phyloP scores from a whole-genome alignment of 1,284 basidiomycete species.

The Ustilago shanxiensis region DNA sequence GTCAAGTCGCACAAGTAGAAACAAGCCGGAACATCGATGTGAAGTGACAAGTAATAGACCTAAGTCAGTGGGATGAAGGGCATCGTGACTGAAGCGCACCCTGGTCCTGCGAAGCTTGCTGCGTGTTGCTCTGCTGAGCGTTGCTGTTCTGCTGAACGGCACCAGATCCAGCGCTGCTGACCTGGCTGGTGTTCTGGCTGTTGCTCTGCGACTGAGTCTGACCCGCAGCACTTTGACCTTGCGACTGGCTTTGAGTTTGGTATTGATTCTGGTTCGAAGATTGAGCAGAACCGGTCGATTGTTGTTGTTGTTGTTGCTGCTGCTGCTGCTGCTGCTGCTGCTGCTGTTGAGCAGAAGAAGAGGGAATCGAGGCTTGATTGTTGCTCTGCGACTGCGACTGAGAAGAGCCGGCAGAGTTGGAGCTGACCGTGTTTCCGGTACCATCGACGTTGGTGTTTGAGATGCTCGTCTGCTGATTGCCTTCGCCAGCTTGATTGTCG shows the following conservation, averaged over 20 bases:
- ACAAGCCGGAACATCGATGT: background rate
- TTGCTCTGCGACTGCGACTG: constrained; percentile 27
- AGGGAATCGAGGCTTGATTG: constrained; percentile 7
- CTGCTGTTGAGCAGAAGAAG: constrained; percentile 7
- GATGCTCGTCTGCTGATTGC: constrained; percentile 23
- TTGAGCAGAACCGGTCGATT: background rate
- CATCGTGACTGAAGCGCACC: constrained; percentile 1
- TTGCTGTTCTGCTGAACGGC: constrained; percentile 5
- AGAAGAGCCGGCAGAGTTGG: constrained; percentile 24
- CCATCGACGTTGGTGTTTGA: constrained; percentile 36
- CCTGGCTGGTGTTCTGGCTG: background rate
- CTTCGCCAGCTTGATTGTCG: constrained; percentile 29
- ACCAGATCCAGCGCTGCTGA: background rate
- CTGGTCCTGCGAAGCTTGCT: constrained; percentile 2
- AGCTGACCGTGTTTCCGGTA: constrained; percentile 32
- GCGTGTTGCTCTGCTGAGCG: constrained; percentile 4
- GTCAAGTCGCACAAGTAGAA: too few relatives aligned
- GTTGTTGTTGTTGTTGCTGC: too few relatives aligned
- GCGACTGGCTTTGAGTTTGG: constrained; percentile 14
- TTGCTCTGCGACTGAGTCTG: constrained; percentile 11
- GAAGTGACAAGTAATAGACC: background rate
- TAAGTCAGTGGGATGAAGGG: background rate
- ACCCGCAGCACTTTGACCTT: constrained; percentile 8
- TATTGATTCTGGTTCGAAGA: background rate
- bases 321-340: constrained; percentile 20